These are phyloP conservation scores for Rhodomyrtus psidioides DNA, from an alignment of 441 rosid genomes.

Conservation along the genomic window DNA sequence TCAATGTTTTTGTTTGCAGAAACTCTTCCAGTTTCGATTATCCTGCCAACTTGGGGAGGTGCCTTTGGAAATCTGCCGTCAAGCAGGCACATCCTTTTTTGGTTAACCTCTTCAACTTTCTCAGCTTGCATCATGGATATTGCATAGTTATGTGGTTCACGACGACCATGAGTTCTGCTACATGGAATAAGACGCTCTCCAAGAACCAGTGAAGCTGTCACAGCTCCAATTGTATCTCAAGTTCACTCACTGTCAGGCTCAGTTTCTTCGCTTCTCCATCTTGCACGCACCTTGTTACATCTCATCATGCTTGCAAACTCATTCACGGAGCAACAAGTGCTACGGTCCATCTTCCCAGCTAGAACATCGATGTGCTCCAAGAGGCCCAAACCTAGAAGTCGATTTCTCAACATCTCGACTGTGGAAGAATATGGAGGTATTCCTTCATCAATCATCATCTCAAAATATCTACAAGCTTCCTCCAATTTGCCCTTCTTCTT, in stretches of 20 bases:
- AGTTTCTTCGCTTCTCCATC: constrained; percentile 37
- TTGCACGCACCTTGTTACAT: constrained; percentile 28
- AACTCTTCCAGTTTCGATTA: background rate
- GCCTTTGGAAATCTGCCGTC: background rate
- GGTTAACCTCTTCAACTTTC: background rate
- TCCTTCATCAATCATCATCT: constrained; percentile 90
- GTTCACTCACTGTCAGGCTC: constrained; percentile 50
- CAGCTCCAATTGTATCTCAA: background rate
- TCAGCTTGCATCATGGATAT: background rate
- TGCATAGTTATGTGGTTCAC: background rate
- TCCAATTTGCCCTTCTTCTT: constrained; percentile 72
- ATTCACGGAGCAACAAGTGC: constrained; percentile 54
- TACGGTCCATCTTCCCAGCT: constrained; percentile 66
- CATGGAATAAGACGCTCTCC: background rate
- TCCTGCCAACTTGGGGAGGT: background rate
- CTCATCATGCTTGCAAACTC: constrained; percentile 66
- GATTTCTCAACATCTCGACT: constrained; percentile 65
- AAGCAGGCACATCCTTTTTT: background rate
- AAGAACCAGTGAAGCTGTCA: background rate
- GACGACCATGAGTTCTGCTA: background rate
- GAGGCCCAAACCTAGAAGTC: constrained; percentile 48
- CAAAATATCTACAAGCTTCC: constrained; percentile 82
- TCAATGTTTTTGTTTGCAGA: background rate
- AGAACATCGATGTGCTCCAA: constrained; percentile 58
- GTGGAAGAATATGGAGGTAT: constrained; percentile 76